A percentile compares a stretch with the other conserved stretches of the same genome.
Conservation (phyloP, 108 stramenopile genomes). For the Chaetoceros tenuissimus region DNA sequence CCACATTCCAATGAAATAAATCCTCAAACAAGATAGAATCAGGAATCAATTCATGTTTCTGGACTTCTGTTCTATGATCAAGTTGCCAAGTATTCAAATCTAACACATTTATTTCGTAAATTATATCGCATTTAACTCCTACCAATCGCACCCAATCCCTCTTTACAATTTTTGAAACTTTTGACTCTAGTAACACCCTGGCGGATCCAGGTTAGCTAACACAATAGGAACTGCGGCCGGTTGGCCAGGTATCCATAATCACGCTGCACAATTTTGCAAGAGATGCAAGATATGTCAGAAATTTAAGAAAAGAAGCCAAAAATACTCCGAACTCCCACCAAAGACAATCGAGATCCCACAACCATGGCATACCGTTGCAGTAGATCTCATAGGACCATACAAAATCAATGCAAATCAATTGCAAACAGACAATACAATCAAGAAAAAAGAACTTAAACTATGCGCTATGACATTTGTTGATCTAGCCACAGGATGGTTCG, state of each 20-base stretch:
- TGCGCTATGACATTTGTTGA: constrained; percentile 35
- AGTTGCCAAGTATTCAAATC: constrained; percentile 22
- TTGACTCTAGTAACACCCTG: constrained; percentile 2
- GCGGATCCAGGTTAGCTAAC: constrained; percentile 5
- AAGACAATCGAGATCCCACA: neutral
- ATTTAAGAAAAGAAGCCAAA: constrained; percentile 5
- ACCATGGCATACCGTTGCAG: constrained; percentile 21
- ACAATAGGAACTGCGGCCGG: constrained; percentile 8
- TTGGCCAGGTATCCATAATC: neutral
- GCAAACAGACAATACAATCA: neutral
- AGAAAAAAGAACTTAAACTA: no score
- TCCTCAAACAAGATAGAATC: no score
- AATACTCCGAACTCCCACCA: constrained; percentile 16
- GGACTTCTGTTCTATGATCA: neutral
- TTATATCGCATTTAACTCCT: constrained; percentile 30
- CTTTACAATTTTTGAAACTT: constrained; percentile 37
- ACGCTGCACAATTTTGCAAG: neutral
- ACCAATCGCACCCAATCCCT: constrained; percentile 17
- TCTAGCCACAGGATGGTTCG: constrained; percentile 35
- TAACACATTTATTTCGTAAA: constrained; percentile 49
- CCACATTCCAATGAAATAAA: constrained; percentile 8
- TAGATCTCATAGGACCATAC: constrained; percentile 38
- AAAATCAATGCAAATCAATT: constrained; percentile 16
- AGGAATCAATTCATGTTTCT: no score
- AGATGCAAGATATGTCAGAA: constrained; percentile 11